These are phyloP conservation scores for Furcasterigmium sp. DNA, from an alignment of 2,329 filamentous ascomycete species.

Conservation along the genomic window DNA sequence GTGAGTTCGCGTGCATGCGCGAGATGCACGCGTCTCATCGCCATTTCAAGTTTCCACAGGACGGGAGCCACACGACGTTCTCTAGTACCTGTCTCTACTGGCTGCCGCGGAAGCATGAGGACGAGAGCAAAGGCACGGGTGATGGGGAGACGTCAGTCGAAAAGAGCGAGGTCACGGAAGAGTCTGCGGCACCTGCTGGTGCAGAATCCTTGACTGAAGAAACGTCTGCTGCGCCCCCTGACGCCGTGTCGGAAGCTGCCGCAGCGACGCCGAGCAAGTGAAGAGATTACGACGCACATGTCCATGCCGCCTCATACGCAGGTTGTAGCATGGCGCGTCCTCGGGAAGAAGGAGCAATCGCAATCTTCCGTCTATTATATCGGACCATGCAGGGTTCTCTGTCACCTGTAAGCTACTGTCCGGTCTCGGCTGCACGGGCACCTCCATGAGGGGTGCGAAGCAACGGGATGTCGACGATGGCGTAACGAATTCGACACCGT, in stretches of 20 bases:
- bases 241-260: too few species aligned
- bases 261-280: too few species aligned
- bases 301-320: constrained; percentile 32
- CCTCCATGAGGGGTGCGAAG: constrained; percentile 39
- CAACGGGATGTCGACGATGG: constrained; percentile 37
- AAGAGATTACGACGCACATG: too few species aligned
- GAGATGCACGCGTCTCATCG: constrained; percentile 24
- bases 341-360: constrained; percentile 42
- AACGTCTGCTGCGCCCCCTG: too few species aligned
- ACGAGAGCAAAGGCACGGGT: too few species aligned
- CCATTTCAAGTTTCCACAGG: constrained; percentile 29
- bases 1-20: constrained; percentile 24
- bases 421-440: constrained; percentile 36
- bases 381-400: constrained; percentile 43
- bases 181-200: too few species aligned
- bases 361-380: constrained; percentile 35
- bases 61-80: constrained; percentile 30
- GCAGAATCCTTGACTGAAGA: too few species aligned
- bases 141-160: too few species aligned
- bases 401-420: constrained; percentile 31
- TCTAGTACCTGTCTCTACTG: constrained; percentile 36
- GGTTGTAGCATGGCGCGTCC: constrained; percentile 42
- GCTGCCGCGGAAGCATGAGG: constrained; percentile 9
- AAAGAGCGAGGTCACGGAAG: too few species aligned
- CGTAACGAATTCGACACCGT: constrained; percentile 31